Conservation (phyloP, 2,329 filamentous ascomycete species). For the Aspergillus vadensis region DNA sequence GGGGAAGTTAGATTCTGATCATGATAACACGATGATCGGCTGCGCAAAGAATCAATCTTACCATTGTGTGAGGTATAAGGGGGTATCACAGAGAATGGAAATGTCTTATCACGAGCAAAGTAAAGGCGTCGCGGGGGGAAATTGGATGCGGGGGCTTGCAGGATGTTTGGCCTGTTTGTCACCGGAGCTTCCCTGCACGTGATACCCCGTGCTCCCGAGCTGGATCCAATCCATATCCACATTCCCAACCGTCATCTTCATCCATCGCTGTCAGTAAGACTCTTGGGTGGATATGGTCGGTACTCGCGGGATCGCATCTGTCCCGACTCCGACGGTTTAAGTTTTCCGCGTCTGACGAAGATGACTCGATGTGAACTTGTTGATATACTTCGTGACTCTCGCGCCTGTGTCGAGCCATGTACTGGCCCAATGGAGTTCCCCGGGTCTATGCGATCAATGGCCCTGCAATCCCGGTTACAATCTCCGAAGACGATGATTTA, state of each 20-base stretch:
- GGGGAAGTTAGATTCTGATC: background rate
- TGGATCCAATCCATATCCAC: conserved; percentile 10
- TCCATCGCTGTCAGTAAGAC: conserved; percentile 10
- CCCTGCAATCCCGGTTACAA: conserved; percentile 36
- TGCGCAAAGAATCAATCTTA: conserved; percentile 7
- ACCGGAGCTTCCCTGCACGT: conserved; percentile 19
- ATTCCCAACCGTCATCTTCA: conserved; percentile 4
- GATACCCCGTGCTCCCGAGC: conserved; percentile 14
- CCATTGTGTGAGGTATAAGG: conserved; percentile 21
- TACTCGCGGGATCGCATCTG: conserved; percentile 20
- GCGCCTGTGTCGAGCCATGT: conserved; percentile 44
- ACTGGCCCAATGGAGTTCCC: conserved; percentile 54
- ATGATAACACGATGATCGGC: background rate
- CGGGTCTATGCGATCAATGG: conserved; percentile 53
- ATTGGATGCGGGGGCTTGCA: conserved; percentile 23
- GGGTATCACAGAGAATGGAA: conserved; percentile 1
- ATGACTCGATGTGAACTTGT: conserved; percentile 43
- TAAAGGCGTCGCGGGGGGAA: conserved; percentile 20
- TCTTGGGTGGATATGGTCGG: conserved; percentile 27
- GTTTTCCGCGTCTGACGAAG: conserved; percentile 26
- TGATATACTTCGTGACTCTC: conserved; percentile 30
- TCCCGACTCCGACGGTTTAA: conserved; percentile 28
- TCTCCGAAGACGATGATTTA: conserved; percentile 30
- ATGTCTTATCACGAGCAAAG: conserved; percentile 12
- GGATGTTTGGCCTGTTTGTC: conserved; percentile 22